Evolutionary conservation across 1,284 basidiomycete species (phyloP), one percentile per base, ranked within the genome.

Genomic region (Cutaneotrichosporon sp.): DNA sequence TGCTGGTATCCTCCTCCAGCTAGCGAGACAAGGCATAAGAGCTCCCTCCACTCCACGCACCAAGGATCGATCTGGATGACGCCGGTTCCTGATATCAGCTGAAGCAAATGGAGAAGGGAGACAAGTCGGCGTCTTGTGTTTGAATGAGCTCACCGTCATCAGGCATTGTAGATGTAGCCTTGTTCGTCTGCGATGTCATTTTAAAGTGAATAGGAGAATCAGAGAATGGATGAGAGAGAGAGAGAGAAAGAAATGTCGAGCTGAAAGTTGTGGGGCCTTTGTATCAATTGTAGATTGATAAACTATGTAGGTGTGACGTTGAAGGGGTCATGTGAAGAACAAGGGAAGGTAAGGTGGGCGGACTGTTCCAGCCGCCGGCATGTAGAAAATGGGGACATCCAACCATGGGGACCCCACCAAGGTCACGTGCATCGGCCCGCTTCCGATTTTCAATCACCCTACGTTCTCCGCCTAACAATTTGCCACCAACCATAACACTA

Each of bases 11-110:
- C 22, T 36, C 31, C 13, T 2, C 30, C 11, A 16, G 14, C 2
- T 32, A 8, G n/a, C 22, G 16, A 14, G 42, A 18, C 42, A 1
- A 7, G 32, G 42, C 5, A 46, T 13, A 18, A 18, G 42, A n/a
- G 42, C 22, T 11, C 26, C 26, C 26, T 26, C 26, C 26, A 26
- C 26, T 26, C 51, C 2, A 50, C 72, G 46, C 62, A 76, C 79
- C 79, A 80, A 26, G 79, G 79, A 62, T 80, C 80, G 21, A 71
- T 61, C 50, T 71, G 56, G 16, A 80, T 58, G n/a, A 81, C 76
- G 8, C 75, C 76, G 4, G 77, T 77, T 14, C 78, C 78, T 77
- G 22, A n/a, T 14, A 51, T 61, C 32, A 61, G 58, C 26, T 9
- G 13, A 21, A 13, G 42, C 18, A 49, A 52, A 18, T 31, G 49